Percentiles rank a stretch among this genome's conserved stretches.
Conservation (phyloP, 2,329 filamentous ascomycete species). For the Phaeosphaeriaceae sp. region DNA sequence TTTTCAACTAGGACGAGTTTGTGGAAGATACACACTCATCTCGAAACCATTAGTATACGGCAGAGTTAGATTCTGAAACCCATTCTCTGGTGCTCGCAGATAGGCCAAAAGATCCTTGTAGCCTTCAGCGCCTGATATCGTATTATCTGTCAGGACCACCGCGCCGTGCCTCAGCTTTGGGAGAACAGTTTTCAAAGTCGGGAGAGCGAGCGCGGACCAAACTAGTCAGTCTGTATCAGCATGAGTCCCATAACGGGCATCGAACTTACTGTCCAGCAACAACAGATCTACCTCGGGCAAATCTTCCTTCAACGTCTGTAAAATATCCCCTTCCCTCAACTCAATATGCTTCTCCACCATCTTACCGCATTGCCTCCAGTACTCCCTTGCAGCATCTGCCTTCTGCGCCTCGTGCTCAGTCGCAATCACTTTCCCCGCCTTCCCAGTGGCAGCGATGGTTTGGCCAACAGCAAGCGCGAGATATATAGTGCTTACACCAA, state of each 20-base stretch:
- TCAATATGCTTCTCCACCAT: constrained; percentile 61
- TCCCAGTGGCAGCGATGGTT: constrained; percentile 48
- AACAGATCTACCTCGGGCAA: constrained; percentile 63
- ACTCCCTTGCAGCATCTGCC: constrained; percentile 54
- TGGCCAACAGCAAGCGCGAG: constrained; percentile 64
- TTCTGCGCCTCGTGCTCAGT: constrained; percentile 67
- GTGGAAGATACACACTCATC: constrained; percentile 38
- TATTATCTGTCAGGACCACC: constrained; percentile 61
- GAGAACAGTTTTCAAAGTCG: constrained; percentile 57
- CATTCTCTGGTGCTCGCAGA: constrained; percentile 54
- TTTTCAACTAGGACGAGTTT: not conserved
- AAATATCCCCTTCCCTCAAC: constrained; percentile 64
- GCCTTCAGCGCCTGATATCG: constrained; percentile 43
- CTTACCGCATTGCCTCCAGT: constrained; percentile 62
- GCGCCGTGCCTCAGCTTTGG: constrained; percentile 57
- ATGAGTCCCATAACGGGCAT: not conserved
- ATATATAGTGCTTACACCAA: constrained; percentile 69
- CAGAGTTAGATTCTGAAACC: constrained; percentile 59
- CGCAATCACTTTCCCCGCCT: constrained; percentile 60
- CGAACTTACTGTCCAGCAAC: constrained; percentile 65
- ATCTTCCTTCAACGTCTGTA: constrained; percentile 61
- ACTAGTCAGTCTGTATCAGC: constrained; percentile 49
- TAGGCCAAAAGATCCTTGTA: constrained; percentile 59
- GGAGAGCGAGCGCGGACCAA: constrained; percentile 63
- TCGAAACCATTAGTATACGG: constrained; percentile 59